These are phyloP conservation scores for Powellomyces hirtus DNA, from an alignment of 192 early-diverging fungal genomes.

Conservation along the genomic window DNA sequence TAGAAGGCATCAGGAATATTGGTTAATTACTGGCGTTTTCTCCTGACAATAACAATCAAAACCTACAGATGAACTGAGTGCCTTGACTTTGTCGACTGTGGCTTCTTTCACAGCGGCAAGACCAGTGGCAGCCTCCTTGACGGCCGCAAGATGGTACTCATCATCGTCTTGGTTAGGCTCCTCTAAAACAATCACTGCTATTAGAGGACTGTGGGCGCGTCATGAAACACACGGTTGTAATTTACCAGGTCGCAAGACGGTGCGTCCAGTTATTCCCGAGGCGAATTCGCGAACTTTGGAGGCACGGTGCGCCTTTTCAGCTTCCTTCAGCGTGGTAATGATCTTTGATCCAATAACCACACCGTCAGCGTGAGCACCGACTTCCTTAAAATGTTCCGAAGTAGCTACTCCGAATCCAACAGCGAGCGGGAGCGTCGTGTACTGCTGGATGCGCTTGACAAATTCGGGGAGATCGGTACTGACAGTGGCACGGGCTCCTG, in stretches of 20 bases:
- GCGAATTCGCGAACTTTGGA: slow-evolving; percentile 51
- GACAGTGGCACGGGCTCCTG: slow-evolving; percentile 74
- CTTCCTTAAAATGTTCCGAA: slow-evolving; percentile 80
- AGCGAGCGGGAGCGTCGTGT: slow-evolving; percentile 82
- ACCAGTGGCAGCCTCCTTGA: not conserved
- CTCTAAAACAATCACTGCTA: not conserved
- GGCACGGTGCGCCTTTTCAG: slow-evolving; percentile 41
- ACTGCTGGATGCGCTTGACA: slow-evolving; percentile 72
- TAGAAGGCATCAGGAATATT: too few species aligned
- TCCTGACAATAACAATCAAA: too few species aligned
- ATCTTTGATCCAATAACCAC: slow-evolving; percentile 95
- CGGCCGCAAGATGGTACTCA: not conserved
- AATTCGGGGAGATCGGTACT: slow-evolving; percentile 68
- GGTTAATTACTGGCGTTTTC: too few species aligned
- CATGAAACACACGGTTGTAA: too few species aligned
- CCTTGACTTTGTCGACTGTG: too few species aligned
- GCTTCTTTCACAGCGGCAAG: not conserved
- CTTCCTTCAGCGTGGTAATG: slow-evolving; percentile 73
- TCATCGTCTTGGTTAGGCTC: not conserved
- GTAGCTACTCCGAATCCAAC: slow-evolving; percentile 97
- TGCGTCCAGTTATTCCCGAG: slow-evolving; percentile 50
- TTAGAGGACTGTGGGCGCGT: too few species aligned
- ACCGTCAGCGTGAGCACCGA: slow-evolving; percentile 87
- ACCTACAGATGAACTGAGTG: too few species aligned
- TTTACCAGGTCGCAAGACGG: slow-evolving; percentile 19